These are phyloP conservation scores for Cladophialophora chaetospira DNA, from an alignment of 2,329 filamentous ascomycete genomes.

Conservation along the genomic window DNA sequence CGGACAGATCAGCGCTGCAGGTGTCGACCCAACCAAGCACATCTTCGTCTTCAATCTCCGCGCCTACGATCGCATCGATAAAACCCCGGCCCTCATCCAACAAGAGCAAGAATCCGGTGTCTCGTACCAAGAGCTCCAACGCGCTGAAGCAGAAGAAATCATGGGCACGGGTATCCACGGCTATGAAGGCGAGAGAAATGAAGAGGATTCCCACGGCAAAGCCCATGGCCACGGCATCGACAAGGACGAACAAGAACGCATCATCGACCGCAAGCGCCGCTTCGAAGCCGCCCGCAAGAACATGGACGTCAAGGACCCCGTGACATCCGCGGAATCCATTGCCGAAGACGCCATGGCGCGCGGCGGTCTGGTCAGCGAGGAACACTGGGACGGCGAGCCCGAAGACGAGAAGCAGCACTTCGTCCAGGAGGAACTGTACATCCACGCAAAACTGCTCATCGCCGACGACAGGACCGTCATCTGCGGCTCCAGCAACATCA, in stretches of 20 bases:
- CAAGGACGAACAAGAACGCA: constrained; percentile 45
- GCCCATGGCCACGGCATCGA: constrained; percentile 20
- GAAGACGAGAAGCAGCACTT: constrained; percentile 75
- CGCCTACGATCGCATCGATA: constrained; percentile 89
- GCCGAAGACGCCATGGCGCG: constrained; percentile 83
- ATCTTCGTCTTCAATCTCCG: constrained; percentile 94
- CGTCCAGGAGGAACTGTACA: constrained; percentile 93
- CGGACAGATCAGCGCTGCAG: constrained; percentile 62
- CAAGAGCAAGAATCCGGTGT: constrained; percentile 81
- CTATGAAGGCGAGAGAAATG: constrained; percentile 42
- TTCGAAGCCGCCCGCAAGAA: constrained; percentile 50
- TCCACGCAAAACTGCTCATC: constrained; percentile 84
- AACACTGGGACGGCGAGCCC: constrained; percentile 73
- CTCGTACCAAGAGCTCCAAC: constrained; percentile 81
- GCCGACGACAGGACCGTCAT: constrained; percentile 81
- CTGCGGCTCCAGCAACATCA: constrained; percentile 73
- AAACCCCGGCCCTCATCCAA: constrained; percentile 70
- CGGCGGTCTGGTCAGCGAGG: constrained; percentile 64
- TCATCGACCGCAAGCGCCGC: constrained; percentile 49
- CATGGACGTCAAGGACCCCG: constrained; percentile 53
- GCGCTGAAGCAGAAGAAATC: constrained; percentile 84
- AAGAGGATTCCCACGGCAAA: constrained; percentile 30
- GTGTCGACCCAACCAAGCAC: constrained; percentile 56
- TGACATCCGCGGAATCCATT: constrained; percentile 53
- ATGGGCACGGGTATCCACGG: constrained; percentile 75